phyloP scores from a whole-genome alignment of 2,329 filamentous ascomycete species.

The Leptographium wingfieldii region DNA sequence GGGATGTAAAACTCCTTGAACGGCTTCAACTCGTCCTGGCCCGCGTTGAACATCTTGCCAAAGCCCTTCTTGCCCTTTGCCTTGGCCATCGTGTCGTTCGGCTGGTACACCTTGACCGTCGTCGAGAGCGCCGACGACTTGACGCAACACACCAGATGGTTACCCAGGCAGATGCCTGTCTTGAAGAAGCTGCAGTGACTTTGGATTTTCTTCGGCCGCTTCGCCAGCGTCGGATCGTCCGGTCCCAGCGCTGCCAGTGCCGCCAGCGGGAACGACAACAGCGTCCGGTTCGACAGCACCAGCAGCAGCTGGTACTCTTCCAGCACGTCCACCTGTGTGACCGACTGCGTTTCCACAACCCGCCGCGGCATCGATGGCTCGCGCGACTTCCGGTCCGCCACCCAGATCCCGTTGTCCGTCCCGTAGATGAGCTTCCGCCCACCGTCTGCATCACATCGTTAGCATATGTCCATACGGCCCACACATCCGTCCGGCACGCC shows the following conservation, averaged over 20 bases:
- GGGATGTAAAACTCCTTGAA: conserved; percentile 99
- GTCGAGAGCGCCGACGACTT: conserved; percentile 88
- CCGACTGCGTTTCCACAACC: conserved; percentile 73
- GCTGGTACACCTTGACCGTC: conserved; percentile 98
- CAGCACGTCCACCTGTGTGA: conserved; percentile 90
- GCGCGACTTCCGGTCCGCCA: conserved; percentile 82
- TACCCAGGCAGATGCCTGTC: conserved; percentile 83
- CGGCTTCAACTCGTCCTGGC: conserved; percentile 88
- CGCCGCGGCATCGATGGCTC: conserved; percentile 65
- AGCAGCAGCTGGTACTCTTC: conserved; percentile 90
- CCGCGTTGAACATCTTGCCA: conserved; percentile 85
- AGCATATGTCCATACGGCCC: not conserved
- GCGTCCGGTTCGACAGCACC: conserved; percentile 83
- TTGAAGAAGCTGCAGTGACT: conserved; percentile 99
- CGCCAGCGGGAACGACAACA: conserved; percentile 79
- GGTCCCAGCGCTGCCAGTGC: conserved; percentile 77
- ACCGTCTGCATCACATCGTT: conserved; percentile 51
- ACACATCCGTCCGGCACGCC: conserved; percentile 15
- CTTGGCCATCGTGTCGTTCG: conserved; percentile 86
- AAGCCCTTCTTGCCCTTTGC: conserved; percentile 93
- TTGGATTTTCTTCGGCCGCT: conserved; percentile 89
- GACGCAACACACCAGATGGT: conserved; percentile 91
- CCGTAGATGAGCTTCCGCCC: conserved; percentile 90
- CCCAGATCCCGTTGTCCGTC: conserved; percentile 85
- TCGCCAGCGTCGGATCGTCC: conserved; percentile 66